Base-by-base conservation (phyloP, 192 early-diverging fungal genomes). In the Entomortierella chlamydospora region DNA sequence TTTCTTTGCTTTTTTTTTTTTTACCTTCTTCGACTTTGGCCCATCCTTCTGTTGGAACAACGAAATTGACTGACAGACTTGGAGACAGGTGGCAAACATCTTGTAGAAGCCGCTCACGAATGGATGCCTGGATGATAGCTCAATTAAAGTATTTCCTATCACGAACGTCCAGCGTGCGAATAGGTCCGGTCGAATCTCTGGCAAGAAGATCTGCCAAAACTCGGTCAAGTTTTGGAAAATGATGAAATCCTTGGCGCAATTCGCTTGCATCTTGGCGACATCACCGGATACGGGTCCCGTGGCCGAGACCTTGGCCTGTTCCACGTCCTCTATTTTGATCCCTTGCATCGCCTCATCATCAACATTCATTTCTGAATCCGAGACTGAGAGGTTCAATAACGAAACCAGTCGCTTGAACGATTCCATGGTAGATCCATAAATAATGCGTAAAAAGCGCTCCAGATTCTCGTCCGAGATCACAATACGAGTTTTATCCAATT, bases 31-130 rank as follows among this genome's bases (percentile, higher is more conserved):
- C 28, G 49, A 29, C 20, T 2, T 28, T 20, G 30, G 33, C 20
- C 33, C 51, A 8, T 33, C 4, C 15, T 33, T 52, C 33, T 22
- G 31, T 18, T 52, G 12, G 70, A 91, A 85, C 39, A 82, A 68
- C 2, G 69, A 31, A 15, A 71, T 80, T 17, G 57, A 53, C 57
- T 87, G 73, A 53, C 70, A 83, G 26, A 90, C 66, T n/a, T 58
- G 57, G 30, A 91, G 30, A 33, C 81, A 81, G 1, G 84, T 74
- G 3, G 82, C 69, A 52, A 91, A 77, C 64, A 95, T 82, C 43
- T 91, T 93, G 77, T 93, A 92, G 57, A 94, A 92, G 0, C 92
- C 92, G 67, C 88, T 91, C 50, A 95, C 85, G 20, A 93, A 70
- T 0, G 92, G 93, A 59, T 91, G 62, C 54, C 74, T 73, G 0